These are phyloP conservation scores for Diaporthe amygdali DNA, from an alignment of 2,329 filamentous ascomycete species.

Conservation along the genomic window DNA sequence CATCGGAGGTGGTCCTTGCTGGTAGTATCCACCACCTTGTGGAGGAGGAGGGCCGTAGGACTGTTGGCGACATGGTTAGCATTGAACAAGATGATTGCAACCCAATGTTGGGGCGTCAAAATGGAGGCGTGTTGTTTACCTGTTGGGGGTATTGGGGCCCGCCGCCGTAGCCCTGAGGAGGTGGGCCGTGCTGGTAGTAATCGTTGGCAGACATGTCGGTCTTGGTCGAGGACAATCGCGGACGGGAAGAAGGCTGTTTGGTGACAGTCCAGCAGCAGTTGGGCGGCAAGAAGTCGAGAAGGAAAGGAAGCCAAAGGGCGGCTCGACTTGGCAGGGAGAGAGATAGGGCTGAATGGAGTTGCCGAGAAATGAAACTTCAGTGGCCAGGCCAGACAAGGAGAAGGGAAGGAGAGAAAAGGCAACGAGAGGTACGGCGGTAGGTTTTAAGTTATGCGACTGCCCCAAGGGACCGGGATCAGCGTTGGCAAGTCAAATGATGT, in stretches of 20 bases:
- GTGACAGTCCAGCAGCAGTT: not conserved
- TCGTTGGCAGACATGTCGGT: slow-evolving; percentile 40
- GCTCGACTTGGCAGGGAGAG: slow-evolving; percentile 18
- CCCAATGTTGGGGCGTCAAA: not conserved
- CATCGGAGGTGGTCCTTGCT: slow-evolving; percentile 51
- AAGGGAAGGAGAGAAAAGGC: not conserved
- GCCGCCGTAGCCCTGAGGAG: slow-evolving; percentile 33
- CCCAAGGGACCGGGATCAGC: slow-evolving; percentile 7
- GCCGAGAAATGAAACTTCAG: slow-evolving; percentile 17
- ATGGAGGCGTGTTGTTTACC: slow-evolving; percentile 34
- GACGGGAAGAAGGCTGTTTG: not conserved
- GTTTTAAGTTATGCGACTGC: slow-evolving; percentile 17
- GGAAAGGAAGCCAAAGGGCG: not conserved
- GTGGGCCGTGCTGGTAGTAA: slow-evolving; percentile 41
- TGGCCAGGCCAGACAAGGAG: slow-evolving; percentile 10
- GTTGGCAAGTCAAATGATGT: slow-evolving; percentile 10
- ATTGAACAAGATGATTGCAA: not conserved
- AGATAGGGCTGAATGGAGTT: slow-evolving; percentile 4
- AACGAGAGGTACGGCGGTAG: slow-evolving; percentile 7
- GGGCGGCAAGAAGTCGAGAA: slow-evolving; percentile 22
- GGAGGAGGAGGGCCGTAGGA: slow-evolving; percentile 41
- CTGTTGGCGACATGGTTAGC: slow-evolving; percentile 30
- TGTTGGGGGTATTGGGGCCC: slow-evolving; percentile 50
- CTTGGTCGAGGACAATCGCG: not conserved
- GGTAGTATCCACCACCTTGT: slow-evolving; percentile 39